Conservation (phyloP, 108 stramenopile genomes). For the Cafeteria roenbergensis region DNA sequence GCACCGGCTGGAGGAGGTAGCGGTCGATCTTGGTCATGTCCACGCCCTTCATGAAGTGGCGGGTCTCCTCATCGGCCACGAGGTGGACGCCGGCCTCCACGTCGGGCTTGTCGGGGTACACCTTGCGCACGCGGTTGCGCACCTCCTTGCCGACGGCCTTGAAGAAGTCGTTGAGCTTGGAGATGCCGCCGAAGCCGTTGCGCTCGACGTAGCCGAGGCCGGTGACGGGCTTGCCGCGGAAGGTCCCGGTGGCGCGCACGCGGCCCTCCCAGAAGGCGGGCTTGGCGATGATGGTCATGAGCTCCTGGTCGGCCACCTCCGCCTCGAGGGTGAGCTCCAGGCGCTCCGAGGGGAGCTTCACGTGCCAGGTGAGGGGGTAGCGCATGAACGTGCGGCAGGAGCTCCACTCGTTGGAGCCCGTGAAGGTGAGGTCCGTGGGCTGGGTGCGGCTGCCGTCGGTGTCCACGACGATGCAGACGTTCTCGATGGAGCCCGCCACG, state of each 20-base stretch:
- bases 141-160: conserved; percentile 16
- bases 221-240: background rate
- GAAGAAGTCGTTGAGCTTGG: conserved; percentile 12
- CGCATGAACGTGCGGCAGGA: conserved; percentile 13
- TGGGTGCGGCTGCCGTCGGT: conserved; percentile 3
- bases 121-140: conserved; percentile 4
- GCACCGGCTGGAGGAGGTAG: conserved; percentile 13
- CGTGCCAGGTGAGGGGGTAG: conserved; percentile 3
- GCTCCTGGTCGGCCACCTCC: conserved; percentile 16
- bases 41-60: conserved; percentile 14
- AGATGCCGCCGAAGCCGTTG: conserved; percentile 9
- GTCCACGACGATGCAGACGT: conserved; percentile 9
- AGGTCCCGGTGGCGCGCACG: conserved; percentile 6
- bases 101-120: conserved; percentile 22
- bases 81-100: conserved; percentile 9
- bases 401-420: conserved; percentile 7
- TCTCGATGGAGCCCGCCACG: conserved; percentile 15
- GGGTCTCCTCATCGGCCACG: conserved; percentile 7
- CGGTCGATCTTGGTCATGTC: conserved; percentile 5
- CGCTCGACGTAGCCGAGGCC: conserved; percentile 16
- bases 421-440: background rate
- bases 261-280: conserved; percentile 27
- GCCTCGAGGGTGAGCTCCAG: conserved; percentile 14
- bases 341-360: background rate
- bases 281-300: conserved; percentile 21